Percentiles rank a stretch among this genome's conserved stretches.
phyloP scores from a whole-genome alignment of 495 filamentous ascomycete species.

The Xylaria nigripes region DNA sequence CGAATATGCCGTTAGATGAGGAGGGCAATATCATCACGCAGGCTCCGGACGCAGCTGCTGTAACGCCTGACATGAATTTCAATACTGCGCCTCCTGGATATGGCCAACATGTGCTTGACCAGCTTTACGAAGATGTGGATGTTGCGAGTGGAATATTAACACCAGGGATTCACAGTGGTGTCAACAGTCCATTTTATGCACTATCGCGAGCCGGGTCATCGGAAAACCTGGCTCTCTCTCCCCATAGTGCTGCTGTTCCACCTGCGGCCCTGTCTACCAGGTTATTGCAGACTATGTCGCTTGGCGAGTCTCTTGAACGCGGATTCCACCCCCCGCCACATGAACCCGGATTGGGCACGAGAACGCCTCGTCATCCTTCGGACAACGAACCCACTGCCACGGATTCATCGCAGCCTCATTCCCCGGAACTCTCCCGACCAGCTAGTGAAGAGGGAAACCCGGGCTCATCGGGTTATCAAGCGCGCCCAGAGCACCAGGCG shows the following conservation, averaged over 20 bases:
- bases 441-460: constrained; percentile 48
- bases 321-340: constrained; percentile 25
- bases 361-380: constrained; percentile 22
- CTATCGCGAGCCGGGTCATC: constrained; percentile 68
- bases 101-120: constrained; percentile 77
- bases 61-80: constrained; percentile 25
- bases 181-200: constrained; percentile 65
- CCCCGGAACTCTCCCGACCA: constrained; percentile 44
- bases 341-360: constrained; percentile 20
- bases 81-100: constrained; percentile 76
- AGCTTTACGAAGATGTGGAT: constrained; percentile 80
- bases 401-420: constrained; percentile 25
- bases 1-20: constrained; percentile 74
- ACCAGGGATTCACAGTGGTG: constrained; percentile 58
- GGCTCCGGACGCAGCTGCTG: constrained; percentile 34
- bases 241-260: constrained; percentile 43
- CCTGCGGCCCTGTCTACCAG: constrained; percentile 56
- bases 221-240: constrained; percentile 59
- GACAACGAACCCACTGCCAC: constrained; percentile 21
- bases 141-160: constrained; percentile 68
- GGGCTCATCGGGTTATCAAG: constrained; percentile 33
- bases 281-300: constrained; percentile 52
- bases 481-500: constrained; percentile 43
- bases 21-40: constrained; percentile 61
- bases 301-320: constrained; percentile 30